Conservation (phyloP, 75 land plant species). For the Selaginella tamariscina region DNA sequence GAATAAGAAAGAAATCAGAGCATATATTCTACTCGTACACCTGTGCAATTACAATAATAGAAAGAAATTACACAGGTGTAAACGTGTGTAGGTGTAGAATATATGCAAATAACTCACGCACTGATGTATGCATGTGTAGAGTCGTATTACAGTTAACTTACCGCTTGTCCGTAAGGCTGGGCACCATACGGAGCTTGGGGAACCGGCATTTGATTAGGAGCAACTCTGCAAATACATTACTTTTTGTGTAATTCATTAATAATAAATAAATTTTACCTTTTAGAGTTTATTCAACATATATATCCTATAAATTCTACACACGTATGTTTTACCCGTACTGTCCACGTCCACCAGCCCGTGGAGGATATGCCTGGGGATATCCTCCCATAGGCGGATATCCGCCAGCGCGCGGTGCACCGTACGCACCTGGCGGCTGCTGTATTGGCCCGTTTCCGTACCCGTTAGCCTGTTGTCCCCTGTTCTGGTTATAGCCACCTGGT, state of each 20-base stretch:
- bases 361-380: too few species aligned
- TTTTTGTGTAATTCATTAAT: too few species aligned
- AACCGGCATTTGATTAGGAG: not conserved
- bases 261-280: too few species aligned
- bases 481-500: conserved; percentile 36
- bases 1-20: not conserved
- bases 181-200: not conserved
- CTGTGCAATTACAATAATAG: too few species aligned
- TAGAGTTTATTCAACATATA: too few species aligned
- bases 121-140: not conserved
- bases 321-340: not conserved
- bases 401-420: not conserved
- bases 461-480: not conserved
- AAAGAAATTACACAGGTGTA: not conserved
- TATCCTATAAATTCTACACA: too few species aligned
- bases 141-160: not conserved
- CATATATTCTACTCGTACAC: too few species aligned
- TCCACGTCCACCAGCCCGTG: not conserved
- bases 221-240: not conserved
- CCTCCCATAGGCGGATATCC: not conserved
- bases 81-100: not conserved
- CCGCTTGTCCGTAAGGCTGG: not conserved
- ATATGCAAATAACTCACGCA: not conserved
- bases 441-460: not conserved
- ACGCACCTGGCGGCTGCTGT: not conserved